Evolutionary conservation across 768 basidiomycete species (phyloP), one percentile per base, ranked within the genome.

Genomic region (Dioszegia hungarica): DNA sequence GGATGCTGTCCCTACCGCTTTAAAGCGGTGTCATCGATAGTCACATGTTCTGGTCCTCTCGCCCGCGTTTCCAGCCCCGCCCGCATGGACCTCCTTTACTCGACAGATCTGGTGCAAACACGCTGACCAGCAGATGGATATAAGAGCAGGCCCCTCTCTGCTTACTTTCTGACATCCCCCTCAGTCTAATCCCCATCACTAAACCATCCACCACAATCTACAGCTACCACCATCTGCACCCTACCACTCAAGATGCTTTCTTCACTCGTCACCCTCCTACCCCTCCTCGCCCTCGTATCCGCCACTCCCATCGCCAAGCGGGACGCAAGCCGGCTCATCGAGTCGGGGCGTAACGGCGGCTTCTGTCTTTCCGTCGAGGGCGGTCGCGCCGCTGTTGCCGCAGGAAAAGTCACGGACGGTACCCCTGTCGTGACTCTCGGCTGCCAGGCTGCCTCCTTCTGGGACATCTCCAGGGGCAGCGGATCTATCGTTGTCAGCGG

Each of bases 401-500:
- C 14, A 9, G 38, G 38, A 3, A 15, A 37, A 38, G 24, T 41
- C 59, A 28, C 41, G 33, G 54, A 50, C 27, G 63, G 60, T 1
- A 43, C 53, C 5, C 24, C 56, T 0, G 63, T 64, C 39, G 25
- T 40, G 27, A 52, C 54, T 5, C 24, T 37, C 27, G 27, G 31
- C 19, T 66, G 64, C 36, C n/a, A 43, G 27, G 5, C 2, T 6
- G 58, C 61, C 2, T 48, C 24, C n/a, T 33, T 15, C 24, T 66
- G 64, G 64, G 61, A 66, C 34, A 66, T 66, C 46, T 38, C 31
- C 37, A 50, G 33, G 14, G 64, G 62, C 2, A 47, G 43, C 22
- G 55, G 55, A 2, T 56, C 47, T 28, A 49, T 63, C 17, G 37
- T 58, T 46, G 31, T 63, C 4, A 28, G 36, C 29, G 61, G 64